Percentiles rank a stretch among this genome's conserved stretches.
Conservation (phyloP, 305 asterid species). For the Fraxinus sp. region DNA sequence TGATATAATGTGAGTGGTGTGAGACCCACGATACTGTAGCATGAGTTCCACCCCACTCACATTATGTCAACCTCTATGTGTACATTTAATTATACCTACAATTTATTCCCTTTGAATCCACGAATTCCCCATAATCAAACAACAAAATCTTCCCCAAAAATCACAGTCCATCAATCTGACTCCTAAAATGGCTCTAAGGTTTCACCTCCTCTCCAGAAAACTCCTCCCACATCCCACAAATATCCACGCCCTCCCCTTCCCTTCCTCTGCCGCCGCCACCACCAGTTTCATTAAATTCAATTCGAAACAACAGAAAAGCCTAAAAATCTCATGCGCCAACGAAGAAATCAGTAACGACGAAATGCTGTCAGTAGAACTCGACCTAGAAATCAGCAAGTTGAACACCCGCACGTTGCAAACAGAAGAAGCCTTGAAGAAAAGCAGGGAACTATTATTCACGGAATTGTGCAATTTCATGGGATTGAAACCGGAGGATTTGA, state of each 20-base stretch:
- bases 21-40: too few species aligned
- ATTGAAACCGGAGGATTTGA: slow-evolving; percentile 49
- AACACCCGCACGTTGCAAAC: slow-evolving; percentile 33
- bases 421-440: slow-evolving; percentile 59
- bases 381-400: slow-evolving; percentile 41
- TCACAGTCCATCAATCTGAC: slow-evolving; percentile 12
- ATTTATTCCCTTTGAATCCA: too few species aligned
- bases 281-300: slow-evolving; percentile 7
- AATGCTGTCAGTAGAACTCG: slow-evolving; percentile 49
- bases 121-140: background rate
- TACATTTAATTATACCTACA: too few species aligned
- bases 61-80: too few species aligned
- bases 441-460: slow-evolving; percentile 59
- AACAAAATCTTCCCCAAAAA: background rate
- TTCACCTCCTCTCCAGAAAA: slow-evolving; percentile 27
- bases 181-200: slow-evolving; percentile 32
- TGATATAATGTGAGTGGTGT: too few species aligned
- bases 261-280: slow-evolving; percentile 9
- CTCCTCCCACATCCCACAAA: slow-evolving; percentile 30
- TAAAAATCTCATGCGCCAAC: slow-evolving; percentile 42
- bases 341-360: slow-evolving; percentile 38
- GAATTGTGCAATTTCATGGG: slow-evolving; percentile 55
- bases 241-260: slow-evolving; percentile 22
- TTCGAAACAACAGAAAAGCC: slow-evolving; percentile 21
- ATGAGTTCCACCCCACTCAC: too few species aligned